Evolutionary conservation across 192 early-diverging fungal genomes (phyloP), one percentile per base, ranked within the genome.

Genomic region (Backusella morwellensis): DNA sequence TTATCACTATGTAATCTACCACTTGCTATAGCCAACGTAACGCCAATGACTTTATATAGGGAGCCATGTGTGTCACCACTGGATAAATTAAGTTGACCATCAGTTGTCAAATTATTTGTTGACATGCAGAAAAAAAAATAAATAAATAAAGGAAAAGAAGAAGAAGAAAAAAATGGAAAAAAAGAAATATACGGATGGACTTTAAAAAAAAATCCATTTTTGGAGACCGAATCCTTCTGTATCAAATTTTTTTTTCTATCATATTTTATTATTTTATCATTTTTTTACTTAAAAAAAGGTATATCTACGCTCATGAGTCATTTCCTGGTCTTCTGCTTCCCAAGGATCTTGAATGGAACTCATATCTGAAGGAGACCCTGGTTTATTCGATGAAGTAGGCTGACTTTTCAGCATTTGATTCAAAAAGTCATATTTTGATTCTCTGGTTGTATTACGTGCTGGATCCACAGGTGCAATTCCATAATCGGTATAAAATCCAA

Each of bases 1-100:
- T 9, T 21, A 36, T 26, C 42, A 38, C 12, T 21, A 35, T 38
- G 15, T 17, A 36, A 77, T 76, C 40, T 74, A 87, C 86, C 86
- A 77, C 84, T 85, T 50, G 82, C 82, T 17, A 97, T 87, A 36
- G 95, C 95, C 66, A 97, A 83, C 1, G 90, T 87, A 75, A 96
- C 88, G 50, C 96, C 96, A 56, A 96, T 88, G 56, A 87, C 78
- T 70, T 93, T 92, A 70, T 92, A 78, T 5, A 80, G 56, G 3
- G 80, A 68, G 6, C 72, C 77, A 26, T 66, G 66, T 1, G 77
- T 36, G 7, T 44, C 54, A 29, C 26, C 41, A 32, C 32, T 32
- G 9, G 34, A 40, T 68, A 40, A 63, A 34, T 11, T 15, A 34
- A 41, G 41, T 47, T 21, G 17, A 6, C 14, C 42, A 14, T 72